Percentiles rank a stretch among this genome's conserved stretches.
Conservation (phyloP, 2,329 filamentous ascomycete genomes). For the Eutypella sp. region DNA sequence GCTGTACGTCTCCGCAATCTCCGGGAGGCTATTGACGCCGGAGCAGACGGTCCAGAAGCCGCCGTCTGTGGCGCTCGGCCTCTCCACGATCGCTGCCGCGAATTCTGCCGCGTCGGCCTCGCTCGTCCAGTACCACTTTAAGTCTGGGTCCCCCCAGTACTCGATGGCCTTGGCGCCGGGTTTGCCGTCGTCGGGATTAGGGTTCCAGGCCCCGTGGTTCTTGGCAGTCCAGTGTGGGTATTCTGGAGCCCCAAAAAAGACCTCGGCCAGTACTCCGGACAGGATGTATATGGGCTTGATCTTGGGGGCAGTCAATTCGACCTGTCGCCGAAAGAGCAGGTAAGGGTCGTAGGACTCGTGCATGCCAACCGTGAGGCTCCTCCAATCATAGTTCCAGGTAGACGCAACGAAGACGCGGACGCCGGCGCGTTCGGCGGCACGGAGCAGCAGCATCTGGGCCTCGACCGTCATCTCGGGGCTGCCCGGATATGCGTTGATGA, state of each 20-base stretch:
- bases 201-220: conserved; percentile 13
- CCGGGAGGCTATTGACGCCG: conserved; percentile 7
- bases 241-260: conserved; percentile 16
- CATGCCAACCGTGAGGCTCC: conserved; percentile 18
- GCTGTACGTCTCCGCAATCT: conserved; percentile 12
- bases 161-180: conserved; percentile 8
- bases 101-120: conserved; percentile 13
- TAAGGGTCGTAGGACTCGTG: conserved; percentile 29
- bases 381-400: conserved; percentile 14
- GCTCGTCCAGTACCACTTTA: conserved; percentile 14
- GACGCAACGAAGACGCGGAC: conserved; percentile 18
- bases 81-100: conserved; percentile 8
- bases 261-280: conserved; percentile 23
- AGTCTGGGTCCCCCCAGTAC: conserved; percentile 9
- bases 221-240: conserved; percentile 8
- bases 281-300: conserved; percentile 28
- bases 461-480: conserved; percentile 24
- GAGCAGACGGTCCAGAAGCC: conserved; percentile 15
- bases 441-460: conserved; percentile 29
- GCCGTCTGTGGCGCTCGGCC: conserved; percentile 9
- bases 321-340: conserved; percentile 28
- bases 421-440: conserved; percentile 30
- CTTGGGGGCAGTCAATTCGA: conserved; percentile 15
- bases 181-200: too few relatives aligned
- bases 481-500: conserved; percentile 27